Evolutionary conservation across 176 grass and related monocot species (phyloP), one percentile per base, ranked within the genome.

Genomic region (Oryza coarctata): DNA sequence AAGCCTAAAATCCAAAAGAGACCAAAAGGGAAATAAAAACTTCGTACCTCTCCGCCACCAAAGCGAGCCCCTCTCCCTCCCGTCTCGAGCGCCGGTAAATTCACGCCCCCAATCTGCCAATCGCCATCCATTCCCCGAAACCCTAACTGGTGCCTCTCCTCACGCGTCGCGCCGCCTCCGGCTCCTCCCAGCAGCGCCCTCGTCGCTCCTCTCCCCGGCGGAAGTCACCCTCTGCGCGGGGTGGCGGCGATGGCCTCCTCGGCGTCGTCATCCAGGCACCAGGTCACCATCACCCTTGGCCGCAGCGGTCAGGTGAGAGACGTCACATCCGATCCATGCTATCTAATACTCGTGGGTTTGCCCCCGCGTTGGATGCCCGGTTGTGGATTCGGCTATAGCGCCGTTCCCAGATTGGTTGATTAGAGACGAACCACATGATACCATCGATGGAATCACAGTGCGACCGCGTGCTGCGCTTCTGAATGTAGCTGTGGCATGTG

Each of bases 251-350:
- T 83, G 75, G 80, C 84, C 39, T 90, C 88, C 47, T 83, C 82
- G 49, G 65, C 70, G 28, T 69, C 86, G 52, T 86, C 79, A 23
- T 86, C 78, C 58, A 87, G 86, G 86, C 44, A 85, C 29, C 72
- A 81, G 40, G 86, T 94, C 76, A 91, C 92, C 83, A 94, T 94
- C 77, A 94, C 92, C 28, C 84, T 94, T 39, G 92, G 92, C 49
- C 83, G 86, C 60, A 91, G 92, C 73, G 89, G 89, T 61, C 86
- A 91, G 92, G 92, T 94, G 49, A 88, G 49, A 88, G 82, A 69
- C 63, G 29, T 73, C 31, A 30, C 25, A 40, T 64, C 71, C 64
- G 34, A 73, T 80, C 29, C 11, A 32, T 20, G 27, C 18, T 39
- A 33, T 64, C 28, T 18, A 3, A 13, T 3, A 1, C 13, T 27